Evolutionary conservation across 257 asterid species (phyloP), one percentile per base, ranked within the genome.

Genomic region (Solanum rostratum): DNA sequence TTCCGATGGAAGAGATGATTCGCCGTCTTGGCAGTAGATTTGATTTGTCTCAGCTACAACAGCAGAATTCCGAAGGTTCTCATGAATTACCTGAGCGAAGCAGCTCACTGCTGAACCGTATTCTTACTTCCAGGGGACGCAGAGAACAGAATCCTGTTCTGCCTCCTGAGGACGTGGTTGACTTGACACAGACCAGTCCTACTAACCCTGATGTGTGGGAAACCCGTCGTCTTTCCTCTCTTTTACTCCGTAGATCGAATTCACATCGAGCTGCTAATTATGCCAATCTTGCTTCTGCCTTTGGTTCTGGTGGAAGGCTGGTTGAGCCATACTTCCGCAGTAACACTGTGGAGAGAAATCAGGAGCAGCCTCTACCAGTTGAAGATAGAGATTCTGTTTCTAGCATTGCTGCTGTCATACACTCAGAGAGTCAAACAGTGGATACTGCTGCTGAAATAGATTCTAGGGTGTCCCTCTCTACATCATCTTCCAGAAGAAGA

Each of bases 321-420:
- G 92, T 90, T 1, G 97, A 93, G 81, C 90, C 99, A 1, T 93
- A 92, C 70, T 91, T 93, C 84, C 92, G 90, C 43, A 80, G 80
- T 81, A 86, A 86, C 20, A 88, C 89, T 0, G 85, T 90, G 4
- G 97, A 91, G 30, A 89, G 95, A 59, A 87, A 63, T 84, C 95
- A 84, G n/a, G 94, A 89, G 30, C 92, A 79, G 82, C 86, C 86
- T 19, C 89, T 88, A 29, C 94, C 91, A 1, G 91, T 90, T 10
- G 98, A 95, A 43, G 99, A 97, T 76, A 89, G 99, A 90, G 98
- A 94, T 84, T 95, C 98, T 1, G 88, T 95, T 12, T 97, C 99
- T 4, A 97, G 99, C 87, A 94, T 97, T 78, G 99, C 99, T 63
- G 99, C 99, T 66, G 98, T 93, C 43, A 95, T 97, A 88, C 99